A percentile compares a stretch with the other conserved stretches of the same genome.
These are phyloP conservation scores for Cladobotryum mycophilum DNA, from an alignment of 2,329 filamentous ascomycete species.

Conservation along the genomic window DNA sequence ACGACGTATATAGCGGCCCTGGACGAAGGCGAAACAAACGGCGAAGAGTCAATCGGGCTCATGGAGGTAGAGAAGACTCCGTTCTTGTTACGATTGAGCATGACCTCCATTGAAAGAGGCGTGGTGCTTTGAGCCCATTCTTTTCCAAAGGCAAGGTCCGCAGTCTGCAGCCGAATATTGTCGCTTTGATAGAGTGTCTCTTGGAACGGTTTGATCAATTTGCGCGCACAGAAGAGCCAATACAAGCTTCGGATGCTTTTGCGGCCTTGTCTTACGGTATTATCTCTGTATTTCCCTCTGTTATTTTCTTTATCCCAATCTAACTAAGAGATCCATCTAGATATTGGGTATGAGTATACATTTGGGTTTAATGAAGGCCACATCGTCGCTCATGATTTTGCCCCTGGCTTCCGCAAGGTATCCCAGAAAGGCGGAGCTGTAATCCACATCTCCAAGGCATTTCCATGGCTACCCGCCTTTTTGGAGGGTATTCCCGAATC, in stretches of 20 bases:
- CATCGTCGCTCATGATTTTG: too few relatives aligned
- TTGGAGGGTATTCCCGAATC: too few relatives aligned
- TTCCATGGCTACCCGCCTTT: too few relatives aligned
- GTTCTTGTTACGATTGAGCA: slow-evolving; percentile 32
- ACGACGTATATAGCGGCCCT: slow-evolving; percentile 31
- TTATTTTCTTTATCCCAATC: too few relatives aligned
- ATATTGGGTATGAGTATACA: too few relatives aligned
- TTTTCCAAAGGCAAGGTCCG: slow-evolving; percentile 32
- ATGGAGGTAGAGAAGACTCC: too few relatives aligned
- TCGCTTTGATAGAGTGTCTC: slow-evolving; percentile 29
- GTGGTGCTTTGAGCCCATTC: slow-evolving; percentile 30
- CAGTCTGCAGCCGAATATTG: slow-evolving; percentile 32
- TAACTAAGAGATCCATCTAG: too few relatives aligned
- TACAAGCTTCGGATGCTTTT: slow-evolving; percentile 32
- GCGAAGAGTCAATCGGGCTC: neutral
- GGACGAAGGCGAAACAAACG: slow-evolving; percentile 27
- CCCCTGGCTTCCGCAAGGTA: too few relatives aligned
- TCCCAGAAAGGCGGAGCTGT: too few relatives aligned
- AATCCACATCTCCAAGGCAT: too few relatives aligned
- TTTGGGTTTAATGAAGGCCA: too few relatives aligned
- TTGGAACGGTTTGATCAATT: slow-evolving; percentile 25
- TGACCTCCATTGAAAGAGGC: slow-evolving; percentile 27
- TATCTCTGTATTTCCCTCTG: too few relatives aligned
- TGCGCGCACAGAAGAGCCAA: slow-evolving; percentile 17
- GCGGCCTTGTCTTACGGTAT: slow-evolving; percentile 34